Evolutionary conservation across 2,329 filamentous ascomycete genomes (phyloP).

Genomic region (Trichoderma lentiforme): DNA sequence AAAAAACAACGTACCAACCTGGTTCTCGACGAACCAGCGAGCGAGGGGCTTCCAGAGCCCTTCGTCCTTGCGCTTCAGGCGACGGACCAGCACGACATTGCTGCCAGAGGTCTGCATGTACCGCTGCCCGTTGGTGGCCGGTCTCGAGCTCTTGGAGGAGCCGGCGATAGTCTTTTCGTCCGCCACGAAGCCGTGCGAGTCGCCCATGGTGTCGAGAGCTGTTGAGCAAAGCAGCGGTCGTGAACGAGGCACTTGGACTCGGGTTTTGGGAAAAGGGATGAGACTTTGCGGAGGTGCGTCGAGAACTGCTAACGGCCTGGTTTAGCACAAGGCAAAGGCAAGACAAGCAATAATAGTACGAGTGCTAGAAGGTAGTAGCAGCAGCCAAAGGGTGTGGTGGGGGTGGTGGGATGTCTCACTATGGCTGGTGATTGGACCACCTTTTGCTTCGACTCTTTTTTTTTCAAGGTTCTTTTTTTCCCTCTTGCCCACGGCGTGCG

Average conservation of each 20-base stretch:
- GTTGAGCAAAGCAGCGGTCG: neutral
- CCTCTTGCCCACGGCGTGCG: neutral
- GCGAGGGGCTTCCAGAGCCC: conserved; percentile 59
- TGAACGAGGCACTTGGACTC: neutral
- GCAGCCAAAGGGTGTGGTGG: conserved; percentile 9
- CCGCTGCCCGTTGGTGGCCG: conserved; percentile 46
- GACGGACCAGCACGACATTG: conserved; percentile 53
- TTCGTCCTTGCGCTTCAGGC: conserved; percentile 60
- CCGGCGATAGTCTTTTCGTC: conserved; percentile 24
- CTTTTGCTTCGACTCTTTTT: neutral
- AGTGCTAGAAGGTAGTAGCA: neutral
- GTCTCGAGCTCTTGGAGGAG: conserved; percentile 26
- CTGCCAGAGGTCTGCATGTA: conserved; percentile 53
- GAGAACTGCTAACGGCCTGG: neutral
- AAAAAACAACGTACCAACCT: conserved; percentile 63
- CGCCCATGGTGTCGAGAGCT: conserved; percentile 13
- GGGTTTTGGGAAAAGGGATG: neutral
- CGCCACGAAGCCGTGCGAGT: neutral
- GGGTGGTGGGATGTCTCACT: conserved; percentile 16
- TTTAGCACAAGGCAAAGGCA: neutral
- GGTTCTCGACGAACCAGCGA: conserved; percentile 72
- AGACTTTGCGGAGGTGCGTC: conserved; percentile 4
- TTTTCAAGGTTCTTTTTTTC: neutral
- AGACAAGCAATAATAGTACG: neutral
- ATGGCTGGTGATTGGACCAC: conserved; percentile 3